phyloP scores from a whole-genome alignment of 192 early-diverging fungal species.

The Cladochytrium replicatum region DNA sequence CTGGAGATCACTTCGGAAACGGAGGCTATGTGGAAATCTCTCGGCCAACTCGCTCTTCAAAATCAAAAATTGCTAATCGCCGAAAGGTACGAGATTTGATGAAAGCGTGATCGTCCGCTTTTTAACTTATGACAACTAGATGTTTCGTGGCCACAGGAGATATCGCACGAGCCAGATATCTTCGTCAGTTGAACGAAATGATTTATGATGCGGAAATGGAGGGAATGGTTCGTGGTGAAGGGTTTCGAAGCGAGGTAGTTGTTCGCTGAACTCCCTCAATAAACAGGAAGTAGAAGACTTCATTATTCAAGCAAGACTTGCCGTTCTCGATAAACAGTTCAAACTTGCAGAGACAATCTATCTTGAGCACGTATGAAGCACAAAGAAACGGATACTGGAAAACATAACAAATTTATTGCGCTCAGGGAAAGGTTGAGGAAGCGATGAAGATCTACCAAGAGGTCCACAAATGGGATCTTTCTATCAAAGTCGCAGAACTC shows the following conservation, averaged over 20 bases:
- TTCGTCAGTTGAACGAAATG: slow-evolving; percentile 31
- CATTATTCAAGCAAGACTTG: slow-evolving; percentile 37
- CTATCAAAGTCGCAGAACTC: slow-evolving; percentile 54
- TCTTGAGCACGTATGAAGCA: slow-evolving; percentile 37
- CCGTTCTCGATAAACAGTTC: slow-evolving; percentile 52
- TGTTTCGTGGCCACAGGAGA: slow-evolving; percentile 55
- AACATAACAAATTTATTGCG: neutral
- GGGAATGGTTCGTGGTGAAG: slow-evolving; percentile 3
- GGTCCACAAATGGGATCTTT: slow-evolving; percentile 56
- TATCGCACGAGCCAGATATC: slow-evolving; percentile 37
- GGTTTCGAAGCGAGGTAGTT: neutral
- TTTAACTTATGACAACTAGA: slow-evolving; percentile 8
- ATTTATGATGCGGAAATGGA: slow-evolving; percentile 16
- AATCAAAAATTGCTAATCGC: slow-evolving; percentile 46
- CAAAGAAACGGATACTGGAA: slow-evolving; percentile 1
- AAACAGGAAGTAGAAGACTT: slow-evolving; percentile 27
- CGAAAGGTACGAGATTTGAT: slow-evolving; percentile 26
- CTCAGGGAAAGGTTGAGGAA: slow-evolving; percentile 47
- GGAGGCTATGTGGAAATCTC: slow-evolving; percentile 57
- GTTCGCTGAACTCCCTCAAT: neutral
- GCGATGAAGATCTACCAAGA: slow-evolving; percentile 63
- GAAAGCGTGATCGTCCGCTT: neutral
- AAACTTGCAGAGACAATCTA: slow-evolving; percentile 50
- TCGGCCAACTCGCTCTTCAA: slow-evolving; percentile 40
- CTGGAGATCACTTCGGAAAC: slow-evolving; percentile 52